Evolutionary conservation across 176 grass and related monocot species (phyloP), one percentile per base, ranked within the genome.

Genomic region (Tillandsia fasciculata): DNA sequence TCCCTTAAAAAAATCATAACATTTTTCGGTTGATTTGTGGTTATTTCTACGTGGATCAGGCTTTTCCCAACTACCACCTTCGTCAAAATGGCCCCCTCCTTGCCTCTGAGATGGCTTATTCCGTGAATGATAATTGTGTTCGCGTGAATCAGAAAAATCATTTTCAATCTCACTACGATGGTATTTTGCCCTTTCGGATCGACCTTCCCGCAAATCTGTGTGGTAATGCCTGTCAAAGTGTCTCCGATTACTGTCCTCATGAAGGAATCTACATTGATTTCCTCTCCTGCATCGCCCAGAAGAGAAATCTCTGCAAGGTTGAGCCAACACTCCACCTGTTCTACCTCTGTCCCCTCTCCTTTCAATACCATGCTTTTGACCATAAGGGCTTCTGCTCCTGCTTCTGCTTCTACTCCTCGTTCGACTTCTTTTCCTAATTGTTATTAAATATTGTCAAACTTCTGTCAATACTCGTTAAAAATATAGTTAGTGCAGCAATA

Each of bases 1-100:
- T 69, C 94, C 94, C 77, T 77, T 90, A 64, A 76, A 81, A 88
- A 99, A 99, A 79, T 99, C 87, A 86, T 83, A 76, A 76, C 90
- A 99, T 54, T 64, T 83, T 13, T 84, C 82, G 48, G 84, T 51
- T 70, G 79, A 61, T 53, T 73, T 79, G 71, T 73, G 77, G 71
- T 68, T 84, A 67, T 76, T 84, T 66, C 74, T 80, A 77, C 65
- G 82, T 29, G 72, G 74, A 52, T 85, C 82, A 81, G 77, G 82
- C 83, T 75, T 86, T 68, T 84, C 85, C 77, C 80, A 93, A 48
- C 33, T 42, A 42, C 72, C 69, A 52, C 72, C 69, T 75, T 87
- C 87, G 64, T 93, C 87, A 75, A 82, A 82, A 69, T 68, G 83
- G 79, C 78, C 82, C 58, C 69, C 76, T 64, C 69, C 76, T 64